Conservation (phyloP, 495 filamentous ascomycete genomes). For the Talaromyces adpressus region DNA sequence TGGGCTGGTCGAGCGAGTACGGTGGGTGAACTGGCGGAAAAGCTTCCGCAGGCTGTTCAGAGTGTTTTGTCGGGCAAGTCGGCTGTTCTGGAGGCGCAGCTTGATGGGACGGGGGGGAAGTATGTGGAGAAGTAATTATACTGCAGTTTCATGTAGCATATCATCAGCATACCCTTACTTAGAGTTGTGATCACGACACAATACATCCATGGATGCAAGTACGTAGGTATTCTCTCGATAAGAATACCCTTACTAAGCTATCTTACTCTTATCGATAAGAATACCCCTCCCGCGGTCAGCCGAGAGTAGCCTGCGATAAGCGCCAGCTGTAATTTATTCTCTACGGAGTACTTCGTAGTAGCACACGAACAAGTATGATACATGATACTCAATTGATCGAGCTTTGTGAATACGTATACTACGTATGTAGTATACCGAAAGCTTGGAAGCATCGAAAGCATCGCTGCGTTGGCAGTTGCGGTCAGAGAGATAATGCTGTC, state of each 20-base stretch:
- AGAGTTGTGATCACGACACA: no score
- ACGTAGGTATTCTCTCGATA: no score
- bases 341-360: no score
- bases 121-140: slow-evolving; percentile 18
- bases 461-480: no score
- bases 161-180: not conserved
- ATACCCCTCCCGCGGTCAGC: not conserved
- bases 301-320: not conserved
- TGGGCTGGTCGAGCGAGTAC: slow-evolving; percentile 62
- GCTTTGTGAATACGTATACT: no score
- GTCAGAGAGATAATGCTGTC: no score
- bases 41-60: slow-evolving; percentile 59
- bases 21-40: slow-evolving; percentile 51
- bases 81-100: slow-evolving; percentile 58
- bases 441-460: no score
- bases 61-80: slow-evolving; percentile 58
- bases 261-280: not conserved
- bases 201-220: no score
- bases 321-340: not conserved
- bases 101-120: slow-evolving; percentile 39
- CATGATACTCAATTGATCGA: no score
- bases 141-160: not conserved
- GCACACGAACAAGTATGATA: no score
- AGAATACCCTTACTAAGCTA: no score
- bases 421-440: no score